phyloP scores from a whole-genome alignment of 2,329 filamentous ascomycete species.

The Fusarium odoratissimum region DNA sequence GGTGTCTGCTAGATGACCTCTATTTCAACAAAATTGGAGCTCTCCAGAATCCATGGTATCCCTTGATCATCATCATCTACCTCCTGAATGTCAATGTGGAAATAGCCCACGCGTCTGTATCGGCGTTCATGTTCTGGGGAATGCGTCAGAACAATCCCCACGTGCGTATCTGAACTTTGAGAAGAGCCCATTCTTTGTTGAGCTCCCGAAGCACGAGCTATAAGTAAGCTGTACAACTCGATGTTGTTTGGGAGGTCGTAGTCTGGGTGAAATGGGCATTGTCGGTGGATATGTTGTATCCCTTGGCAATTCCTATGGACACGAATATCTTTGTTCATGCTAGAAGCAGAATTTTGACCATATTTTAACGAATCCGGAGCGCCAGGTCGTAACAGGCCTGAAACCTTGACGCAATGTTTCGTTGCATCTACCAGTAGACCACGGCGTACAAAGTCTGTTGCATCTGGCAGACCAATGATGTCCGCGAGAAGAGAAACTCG shows the following conservation, averaged over 20 bases:
- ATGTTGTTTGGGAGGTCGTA: not conserved
- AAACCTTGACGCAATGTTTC: not conserved
- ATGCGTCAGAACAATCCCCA: not conserved
- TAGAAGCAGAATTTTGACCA: not conserved
- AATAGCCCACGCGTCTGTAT: not conserved
- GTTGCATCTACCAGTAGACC: not conserved
- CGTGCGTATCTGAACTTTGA: not conserved
- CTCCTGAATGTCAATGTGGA: not conserved
- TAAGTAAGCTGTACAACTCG: not conserved
- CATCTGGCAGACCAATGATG: not conserved
- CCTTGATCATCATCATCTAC: not conserved
- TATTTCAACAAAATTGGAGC: not conserved
- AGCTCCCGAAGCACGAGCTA: not conserved
- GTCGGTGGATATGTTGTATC: not conserved
- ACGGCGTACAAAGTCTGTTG: not conserved
- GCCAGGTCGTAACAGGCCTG: not conserved
- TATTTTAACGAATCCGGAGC: not conserved
- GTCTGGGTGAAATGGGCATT: conserved; percentile 2
- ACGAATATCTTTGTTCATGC: not conserved
- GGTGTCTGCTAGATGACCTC: not conserved
- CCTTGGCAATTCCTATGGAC: not conserved
- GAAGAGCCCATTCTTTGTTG: not conserved
- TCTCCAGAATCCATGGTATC: not conserved
- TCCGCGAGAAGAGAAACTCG: not conserved
- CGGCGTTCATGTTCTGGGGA: not conserved